Evolutionary conservation across 1,284 basidiomycete genomes (phyloP), one percentile per base, ranked within the genome.

Genomic region (Ganoderma lucidum): DNA sequence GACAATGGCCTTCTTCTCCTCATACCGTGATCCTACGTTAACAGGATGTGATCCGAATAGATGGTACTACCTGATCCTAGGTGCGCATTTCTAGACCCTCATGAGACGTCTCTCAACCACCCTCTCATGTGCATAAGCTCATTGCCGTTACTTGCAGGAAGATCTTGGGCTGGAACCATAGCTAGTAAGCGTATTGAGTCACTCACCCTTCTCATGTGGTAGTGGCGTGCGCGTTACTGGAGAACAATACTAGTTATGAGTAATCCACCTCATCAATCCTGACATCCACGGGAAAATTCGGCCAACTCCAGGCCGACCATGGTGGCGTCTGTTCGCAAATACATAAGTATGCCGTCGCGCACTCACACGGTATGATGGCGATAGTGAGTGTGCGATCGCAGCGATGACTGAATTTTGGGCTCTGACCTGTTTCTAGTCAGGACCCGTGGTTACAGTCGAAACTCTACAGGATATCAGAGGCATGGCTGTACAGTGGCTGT

Each of bases 401-500:
- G 48, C 10, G 23, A 51, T 51, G 48, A 12, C 23, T 28, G 23
- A 10, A 28, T 28, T 51, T 28, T 28, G 23, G 23, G 10, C 23
- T 51, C 23, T 14, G 23, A 51, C 48, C 48, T 28, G 19, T 28
- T 51, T 51, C 48, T 51, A 0, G 12, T 14, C 48, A 28, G 23
- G 23, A 51, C 28, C 12, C 48, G 23, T 51, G 23, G 23, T 51
- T 51, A 51, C 48, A 51, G 48, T 4, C n/a, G 19, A 48, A n/a
- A 28, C 23, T 51, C 23, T 6, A 28, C 10, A 51, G 23, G 15
- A 56, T 32, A 42, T 61, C 59, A 39, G 35, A 23, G 12, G n/a
- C 23, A 42, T 15, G n/a, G 39, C 59, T 42, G 39, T 61, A 61
- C n/a, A 41, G 59, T 61, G 39, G 59, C 59, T 61, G 59, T 61